These are phyloP conservation scores for Neurospora sp. DNA, from an alignment of 495 filamentous ascomycete genomes.

Conservation along the genomic window DNA sequence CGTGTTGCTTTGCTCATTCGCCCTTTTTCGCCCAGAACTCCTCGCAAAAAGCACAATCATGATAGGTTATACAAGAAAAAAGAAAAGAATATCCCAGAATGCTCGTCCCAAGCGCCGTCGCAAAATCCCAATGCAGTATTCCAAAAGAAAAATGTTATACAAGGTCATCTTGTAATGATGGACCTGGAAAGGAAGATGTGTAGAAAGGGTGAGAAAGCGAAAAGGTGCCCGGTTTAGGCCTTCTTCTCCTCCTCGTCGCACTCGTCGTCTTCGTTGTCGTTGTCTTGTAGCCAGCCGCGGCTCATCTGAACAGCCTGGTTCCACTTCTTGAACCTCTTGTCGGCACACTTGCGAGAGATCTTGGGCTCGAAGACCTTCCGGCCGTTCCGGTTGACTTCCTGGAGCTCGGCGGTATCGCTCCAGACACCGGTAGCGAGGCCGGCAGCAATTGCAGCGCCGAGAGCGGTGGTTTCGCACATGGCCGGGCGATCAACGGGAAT, in stretches of 20 bases:
- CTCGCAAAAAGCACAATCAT: neutral
- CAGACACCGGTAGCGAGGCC: conserved; percentile 80
- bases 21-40: neutral
- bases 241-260: neutral
- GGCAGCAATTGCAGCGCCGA: conserved; percentile 90
- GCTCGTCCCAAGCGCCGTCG: neutral
- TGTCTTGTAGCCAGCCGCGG: conserved; percentile 59
- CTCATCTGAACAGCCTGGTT: conserved; percentile 84
- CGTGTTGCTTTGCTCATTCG: neutral
- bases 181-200: neutral
- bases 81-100: neutral
- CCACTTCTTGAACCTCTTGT: conserved; percentile 70
- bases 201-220: neutral
- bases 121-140: neutral
- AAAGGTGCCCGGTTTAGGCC: neutral
- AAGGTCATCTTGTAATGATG: neutral
- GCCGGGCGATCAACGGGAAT: conserved; percentile 80
- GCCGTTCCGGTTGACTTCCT: conserved; percentile 65
- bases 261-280: neutral
- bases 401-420: conserved; percentile 69
- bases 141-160: neutral
- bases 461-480: conserved; percentile 90
- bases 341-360: conserved; percentile 49
- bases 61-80: neutral
- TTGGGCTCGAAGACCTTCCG: conserved; percentile 64